Evolutionary conservation across 2,329 filamentous ascomycete species (phyloP), one percentile per base, ranked within the genome.

Genomic region (Cadophora malorum): DNA sequence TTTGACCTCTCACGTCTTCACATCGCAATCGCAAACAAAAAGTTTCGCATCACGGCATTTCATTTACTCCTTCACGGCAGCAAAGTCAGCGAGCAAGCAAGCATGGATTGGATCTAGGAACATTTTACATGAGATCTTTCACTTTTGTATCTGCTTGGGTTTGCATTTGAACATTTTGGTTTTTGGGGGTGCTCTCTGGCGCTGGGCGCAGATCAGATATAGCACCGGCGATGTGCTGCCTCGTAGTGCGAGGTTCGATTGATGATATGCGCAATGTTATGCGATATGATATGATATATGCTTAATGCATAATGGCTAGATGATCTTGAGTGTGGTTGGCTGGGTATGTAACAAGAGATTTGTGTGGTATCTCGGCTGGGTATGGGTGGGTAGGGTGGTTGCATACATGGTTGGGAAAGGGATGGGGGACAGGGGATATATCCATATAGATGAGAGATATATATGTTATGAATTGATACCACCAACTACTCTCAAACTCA

Each of bases 221-320:
- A 10, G 50, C 10, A 38, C 28, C 10, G 12, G 12, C 16, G 12
- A n/a, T 47, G 16, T n/a, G 45, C 10, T 21, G 12, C 33, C 35
- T 25, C 33, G 56, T 41, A 58, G 55, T 41, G 33, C 33, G 56
- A 41, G 56, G n/a, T 53, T 45, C 35, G 7, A 14, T 16, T 9
- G 21, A 52, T 52, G 49, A 23, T 52, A 52, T 28, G 49, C 16
- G 56, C 33, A 14, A 59, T 38, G 33, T 19, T 23, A 59, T 45
- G 35, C 33, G 33, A 59, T 59, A 16, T 16, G 33, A 38, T 41
- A 59, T 41, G 35, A 23, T 25, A 45, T 25, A 59, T 59, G 56
- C 56, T 59, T 59, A 59, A 59, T 59, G 56, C 56, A 59, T 59
- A 59, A 59, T 59, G 56, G 56, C 8, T 59, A 25, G 33, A 59